phyloP scores from a whole-genome alignment of 257 asterid genomes.

The Paulownia fortunei region DNA sequence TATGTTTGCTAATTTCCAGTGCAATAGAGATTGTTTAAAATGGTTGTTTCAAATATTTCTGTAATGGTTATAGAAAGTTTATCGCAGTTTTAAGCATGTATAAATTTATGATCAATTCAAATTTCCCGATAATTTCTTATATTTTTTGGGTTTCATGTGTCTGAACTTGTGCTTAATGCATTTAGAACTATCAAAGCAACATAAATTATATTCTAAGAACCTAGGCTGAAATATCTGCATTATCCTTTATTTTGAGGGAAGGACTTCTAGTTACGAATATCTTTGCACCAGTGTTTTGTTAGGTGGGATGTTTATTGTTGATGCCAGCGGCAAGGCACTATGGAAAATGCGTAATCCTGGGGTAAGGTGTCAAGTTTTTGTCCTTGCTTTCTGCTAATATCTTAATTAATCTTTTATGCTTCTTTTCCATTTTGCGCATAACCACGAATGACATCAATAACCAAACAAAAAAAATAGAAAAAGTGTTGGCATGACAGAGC shows the following conservation, averaged over 20 bases:
- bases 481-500: not conserved
- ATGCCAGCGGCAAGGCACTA: constrained; percentile 66
- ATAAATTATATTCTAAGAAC: not conserved
- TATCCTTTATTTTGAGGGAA: not conserved
- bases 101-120: not conserved
- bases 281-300: constrained; percentile 59
- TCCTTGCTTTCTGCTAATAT: constrained; percentile 11
- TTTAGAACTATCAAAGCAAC: not conserved
- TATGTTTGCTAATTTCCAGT: not conserved
- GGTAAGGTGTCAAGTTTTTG: constrained; percentile 45
- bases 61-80: not conserved
- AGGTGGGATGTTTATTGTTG: constrained; percentile 62
- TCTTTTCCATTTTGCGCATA: not conserved
- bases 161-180: not conserved
- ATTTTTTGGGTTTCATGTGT: not conserved
- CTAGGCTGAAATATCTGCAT: not conserved
- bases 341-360: constrained; percentile 82
- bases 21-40: no score
- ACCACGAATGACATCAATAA: not conserved
- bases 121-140: not conserved
- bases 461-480: not conserved
- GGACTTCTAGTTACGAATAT: constrained; percentile 22
- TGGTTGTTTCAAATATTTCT: not conserved
- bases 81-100: not conserved
- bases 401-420: not conserved